Percentiles rank a stretch among this genome's conserved stretches.
These are phyloP conservation scores for Monosporascus ibericus DNA, from an alignment of 2,329 filamentous ascomycete species.

Conservation along the genomic window DNA sequence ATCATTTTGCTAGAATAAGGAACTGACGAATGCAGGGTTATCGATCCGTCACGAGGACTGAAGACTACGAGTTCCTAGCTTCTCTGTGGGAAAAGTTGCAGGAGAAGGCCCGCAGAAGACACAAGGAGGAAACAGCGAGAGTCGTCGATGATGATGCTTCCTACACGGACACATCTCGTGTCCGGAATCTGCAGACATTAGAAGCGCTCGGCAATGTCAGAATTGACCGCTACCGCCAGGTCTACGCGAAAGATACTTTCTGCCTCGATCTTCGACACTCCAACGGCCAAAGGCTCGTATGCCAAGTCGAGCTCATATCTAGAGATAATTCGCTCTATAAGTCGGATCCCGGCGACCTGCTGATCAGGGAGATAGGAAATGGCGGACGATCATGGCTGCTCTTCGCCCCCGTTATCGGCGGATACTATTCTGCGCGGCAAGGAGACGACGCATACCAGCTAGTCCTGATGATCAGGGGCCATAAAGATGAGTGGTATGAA, in stretches of 20 bases:
- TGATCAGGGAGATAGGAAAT: conserved; percentile 84
- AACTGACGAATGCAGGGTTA: conserved; percentile 47
- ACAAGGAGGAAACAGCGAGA: conserved; percentile 66
- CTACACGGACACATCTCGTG: conserved; percentile 73
- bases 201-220: conserved; percentile 61
- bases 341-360: conserved; percentile 70
- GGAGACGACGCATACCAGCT: conserved; percentile 67
- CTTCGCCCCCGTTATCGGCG: conserved; percentile 77
- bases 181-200: conserved; percentile 73
- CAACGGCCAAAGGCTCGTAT: conserved; percentile 82
- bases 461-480: conserved; percentile 79
- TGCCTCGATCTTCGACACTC: conserved; percentile 80
- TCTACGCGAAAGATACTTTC: conserved; percentile 86
- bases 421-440: conserved; percentile 70
- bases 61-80: conserved; percentile 52
- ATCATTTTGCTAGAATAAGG: conserved; percentile 2
- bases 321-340: conserved; percentile 70
- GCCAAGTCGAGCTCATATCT: conserved; percentile 79
- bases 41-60: conserved; percentile 45
- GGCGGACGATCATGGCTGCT: conserved; percentile 71
- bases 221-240: conserved; percentile 73
- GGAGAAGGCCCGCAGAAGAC: conserved; percentile 66
- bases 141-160: conserved; percentile 82
- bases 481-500: conserved; percentile 74
- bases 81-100: conserved; percentile 66